These are phyloP conservation scores for Cucumis melo DNA, from an alignment of 306 rosid genomes.

Conservation along the genomic window DNA sequence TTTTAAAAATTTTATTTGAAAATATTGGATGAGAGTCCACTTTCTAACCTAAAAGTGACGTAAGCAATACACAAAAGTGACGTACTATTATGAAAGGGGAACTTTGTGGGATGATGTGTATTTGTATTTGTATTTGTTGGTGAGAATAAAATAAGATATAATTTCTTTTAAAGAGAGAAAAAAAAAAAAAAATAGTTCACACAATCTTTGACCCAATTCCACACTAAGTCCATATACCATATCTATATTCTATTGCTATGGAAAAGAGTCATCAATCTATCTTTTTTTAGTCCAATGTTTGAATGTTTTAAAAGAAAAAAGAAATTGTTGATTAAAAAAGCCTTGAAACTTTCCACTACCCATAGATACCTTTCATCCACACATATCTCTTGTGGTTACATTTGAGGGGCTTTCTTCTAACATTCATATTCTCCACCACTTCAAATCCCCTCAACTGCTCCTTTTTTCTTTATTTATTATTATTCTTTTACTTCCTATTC, in stretches of 20 bases:
- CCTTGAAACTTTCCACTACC: not conserved
- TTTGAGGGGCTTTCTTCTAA: not conserved
- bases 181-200: not conserved
- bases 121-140: not conserved
- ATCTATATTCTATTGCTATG: not conserved
- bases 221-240: too few relatives aligned
- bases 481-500: not conserved
- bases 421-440: not conserved
- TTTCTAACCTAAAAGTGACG: not conserved
- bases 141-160: not conserved
- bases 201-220: not conserved
- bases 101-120: not conserved
- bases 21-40: too few relatives aligned
- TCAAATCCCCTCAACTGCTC: not conserved
- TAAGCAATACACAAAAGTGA: conserved; percentile 4
- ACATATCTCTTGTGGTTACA: not conserved
- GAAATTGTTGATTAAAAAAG: not conserved
- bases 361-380: not conserved
- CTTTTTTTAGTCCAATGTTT: not conserved
- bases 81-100: not conserved
- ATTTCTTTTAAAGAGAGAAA: too few relatives aligned
- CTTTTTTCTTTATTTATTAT: not conserved
- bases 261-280: not conserved
- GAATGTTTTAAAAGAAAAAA: not conserved
- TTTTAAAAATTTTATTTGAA: too few relatives aligned